Evolutionary conservation across 2,329 filamentous ascomycete species (phyloP), one percentile per base, ranked within the genome.

Genomic region (Lecanosticta acicola): DNA sequence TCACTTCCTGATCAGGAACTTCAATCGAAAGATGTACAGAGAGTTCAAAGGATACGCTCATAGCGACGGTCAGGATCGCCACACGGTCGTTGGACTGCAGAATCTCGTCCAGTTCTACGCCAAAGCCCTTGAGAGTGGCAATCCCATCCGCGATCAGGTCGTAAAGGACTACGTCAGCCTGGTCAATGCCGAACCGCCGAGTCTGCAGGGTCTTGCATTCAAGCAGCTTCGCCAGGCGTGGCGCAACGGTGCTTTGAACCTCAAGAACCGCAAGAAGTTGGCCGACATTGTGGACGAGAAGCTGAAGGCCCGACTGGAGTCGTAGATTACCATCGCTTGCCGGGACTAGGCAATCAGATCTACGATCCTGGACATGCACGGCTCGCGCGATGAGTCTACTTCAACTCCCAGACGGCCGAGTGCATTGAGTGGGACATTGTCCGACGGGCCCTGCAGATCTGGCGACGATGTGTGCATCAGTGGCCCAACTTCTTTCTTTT

Each of bases 11-110:
- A 76, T 81, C 52, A 75, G 79, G 59, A 83, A 85, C 67, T 88
- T 89, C 75, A 85, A 89, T 65, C 72, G 75, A 48, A 73, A 72
- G 61, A 85, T 90, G 79, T 89, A 89, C 69, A 72, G 79, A 61
- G 84, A 89, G 64, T 88, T 89, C 69, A 79, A 80, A 53, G 70
- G 72, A 58, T 74, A 78, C 63, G 84, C 85, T 45, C 68, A 83
- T 50, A 79, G 83, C 61, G 85, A 89, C 66, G 71, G 75, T 45
- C 64, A 67, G 46, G 65, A 74, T 52, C 71, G 71, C 58, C 68
- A 69, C 59, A 73, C 73, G 49, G 70, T 71, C 48, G 69, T 70
- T 53, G 84, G 84, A 39, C 70, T 85, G 60, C 73, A 73, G 48
- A 77, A 77, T 62, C 70, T 88, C 45, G 70, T 85, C 56, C 76